These are phyloP conservation scores for Pichia sp. DNA, from an alignment of 1,139 yeast genomes.

Conservation along the genomic window DNA sequence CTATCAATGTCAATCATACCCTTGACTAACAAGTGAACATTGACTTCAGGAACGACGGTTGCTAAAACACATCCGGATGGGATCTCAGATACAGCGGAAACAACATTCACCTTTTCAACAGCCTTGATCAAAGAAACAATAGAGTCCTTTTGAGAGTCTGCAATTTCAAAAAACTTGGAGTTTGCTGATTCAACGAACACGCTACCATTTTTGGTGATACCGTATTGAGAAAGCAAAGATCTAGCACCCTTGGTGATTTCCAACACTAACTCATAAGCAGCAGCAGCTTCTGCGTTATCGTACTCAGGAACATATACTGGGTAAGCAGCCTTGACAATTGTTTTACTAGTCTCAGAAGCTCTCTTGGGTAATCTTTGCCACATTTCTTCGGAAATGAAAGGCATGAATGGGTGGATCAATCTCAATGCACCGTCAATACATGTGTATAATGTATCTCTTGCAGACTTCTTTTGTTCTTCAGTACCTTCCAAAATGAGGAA, in stretches of 20 bases:
- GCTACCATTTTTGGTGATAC: conserved; percentile 80
- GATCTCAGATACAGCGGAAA: conserved; percentile 43
- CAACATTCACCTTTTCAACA: conserved; percentile 63
- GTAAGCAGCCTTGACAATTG: conserved; percentile 76
- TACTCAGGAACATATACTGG: conserved; percentile 60
- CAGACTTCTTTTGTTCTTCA: conserved; percentile 74
- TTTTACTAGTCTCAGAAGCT: conserved; percentile 54
- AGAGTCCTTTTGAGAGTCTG: conserved; percentile 67
- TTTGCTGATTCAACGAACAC: conserved; percentile 68
- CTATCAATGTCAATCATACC: conserved; percentile 92
- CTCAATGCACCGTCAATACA: conserved; percentile 88
- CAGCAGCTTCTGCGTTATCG: conserved; percentile 56
- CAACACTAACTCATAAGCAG: conserved; percentile 75
- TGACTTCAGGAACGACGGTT: conserved; percentile 71
- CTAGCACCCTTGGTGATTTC: conserved; percentile 89
- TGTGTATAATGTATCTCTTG: conserved; percentile 89
- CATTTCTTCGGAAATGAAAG: conserved; percentile 92
- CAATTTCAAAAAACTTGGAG: conserved; percentile 42
- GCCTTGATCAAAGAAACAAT: conserved; percentile 90
- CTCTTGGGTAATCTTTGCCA: conserved; percentile 98
- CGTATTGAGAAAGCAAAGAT: conserved; percentile 84
- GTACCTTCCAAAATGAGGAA: conserved; percentile 88
- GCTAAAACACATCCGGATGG: conserved; percentile 90
- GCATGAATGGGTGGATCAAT: conserved; percentile 98
- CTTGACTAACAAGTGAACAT: conserved; percentile 85